These are phyloP conservation scores for Dichotomocladium elegans DNA, from an alignment of 371 early-diverging fungal genomes.

Conservation along the genomic window DNA sequence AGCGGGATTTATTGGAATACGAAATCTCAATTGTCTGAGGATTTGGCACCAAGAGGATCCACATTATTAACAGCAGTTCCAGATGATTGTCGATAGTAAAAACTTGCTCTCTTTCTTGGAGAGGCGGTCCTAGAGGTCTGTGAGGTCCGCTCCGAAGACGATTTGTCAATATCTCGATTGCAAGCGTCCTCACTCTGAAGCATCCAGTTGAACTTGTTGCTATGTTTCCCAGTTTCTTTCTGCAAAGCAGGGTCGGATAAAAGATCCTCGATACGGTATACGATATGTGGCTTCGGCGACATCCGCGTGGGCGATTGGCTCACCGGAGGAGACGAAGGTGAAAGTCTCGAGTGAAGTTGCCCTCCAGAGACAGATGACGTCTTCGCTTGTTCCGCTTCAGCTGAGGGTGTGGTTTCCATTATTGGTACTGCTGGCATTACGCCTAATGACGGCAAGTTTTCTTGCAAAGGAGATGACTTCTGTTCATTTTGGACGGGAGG, in stretches of 20 bases:
- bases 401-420: background rate
- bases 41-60: background rate
- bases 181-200: background rate
- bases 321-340: background rate
- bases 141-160: background rate
- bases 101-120: background rate
- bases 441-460: background rate
- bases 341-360: too few relatives aligned
- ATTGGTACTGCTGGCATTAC: too few relatives aligned
- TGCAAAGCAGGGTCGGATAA: conserved; percentile 34
- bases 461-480: background rate
- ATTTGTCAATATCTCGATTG: background rate
- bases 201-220: conserved; percentile 32
- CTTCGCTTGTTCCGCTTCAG: background rate
- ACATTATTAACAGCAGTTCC: background rate
- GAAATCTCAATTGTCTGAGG: background rate
- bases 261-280: conserved; percentile 41
- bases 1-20: background rate
- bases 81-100: background rate
- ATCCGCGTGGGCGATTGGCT: background rate
- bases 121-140: background rate
- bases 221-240: conserved; percentile 1
- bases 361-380: too few relatives aligned
- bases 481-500: background rate
- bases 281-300: conserved; percentile 15